Evolutionary conservation across 768 basidiomycete species (phyloP).

Genomic region (Leccinum subgranulosum): DNA sequence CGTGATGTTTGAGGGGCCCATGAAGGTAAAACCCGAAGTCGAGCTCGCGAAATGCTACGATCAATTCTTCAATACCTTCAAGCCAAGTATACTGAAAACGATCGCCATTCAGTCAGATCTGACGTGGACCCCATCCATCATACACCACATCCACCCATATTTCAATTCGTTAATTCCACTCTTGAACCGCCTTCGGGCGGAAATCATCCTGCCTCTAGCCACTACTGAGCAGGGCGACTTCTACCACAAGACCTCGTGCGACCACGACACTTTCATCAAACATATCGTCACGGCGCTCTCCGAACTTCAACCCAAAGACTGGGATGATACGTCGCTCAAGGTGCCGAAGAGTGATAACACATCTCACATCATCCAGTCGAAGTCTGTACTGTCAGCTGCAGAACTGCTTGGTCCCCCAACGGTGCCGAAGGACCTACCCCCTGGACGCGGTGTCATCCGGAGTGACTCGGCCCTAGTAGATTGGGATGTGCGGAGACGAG

Average conservation of each 20-base stretch:
- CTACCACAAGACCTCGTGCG: neutral
- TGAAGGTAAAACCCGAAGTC: neutral
- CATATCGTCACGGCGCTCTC: neutral
- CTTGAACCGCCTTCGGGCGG: neutral
- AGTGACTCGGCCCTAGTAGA: neutral
- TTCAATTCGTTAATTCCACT: neutral
- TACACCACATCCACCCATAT: neutral
- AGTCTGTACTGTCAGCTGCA: neutral
- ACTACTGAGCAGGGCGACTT: neutral
- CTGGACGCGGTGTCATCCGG: neutral
- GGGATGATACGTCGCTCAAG: neutral
- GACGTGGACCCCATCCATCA: neutral
- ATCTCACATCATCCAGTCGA: neutral
- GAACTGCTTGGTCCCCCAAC: neutral
- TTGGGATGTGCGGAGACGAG: too few species aligned
- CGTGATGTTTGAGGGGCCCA: neutral
- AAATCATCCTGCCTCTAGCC: neutral
- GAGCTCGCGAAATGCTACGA: constrained; percentile 3
- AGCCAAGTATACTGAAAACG: constrained; percentile 1
- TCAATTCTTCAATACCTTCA: constrained; percentile 1
- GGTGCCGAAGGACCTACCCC: neutral
- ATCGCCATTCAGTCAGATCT: neutral
- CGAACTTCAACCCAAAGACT: neutral
- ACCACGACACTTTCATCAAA: neutral
- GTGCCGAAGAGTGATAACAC: neutral